Base-by-base conservation (phyloP, 2,329 filamentous ascomycete genomes). In the Geosmithia putterillii region DNA sequence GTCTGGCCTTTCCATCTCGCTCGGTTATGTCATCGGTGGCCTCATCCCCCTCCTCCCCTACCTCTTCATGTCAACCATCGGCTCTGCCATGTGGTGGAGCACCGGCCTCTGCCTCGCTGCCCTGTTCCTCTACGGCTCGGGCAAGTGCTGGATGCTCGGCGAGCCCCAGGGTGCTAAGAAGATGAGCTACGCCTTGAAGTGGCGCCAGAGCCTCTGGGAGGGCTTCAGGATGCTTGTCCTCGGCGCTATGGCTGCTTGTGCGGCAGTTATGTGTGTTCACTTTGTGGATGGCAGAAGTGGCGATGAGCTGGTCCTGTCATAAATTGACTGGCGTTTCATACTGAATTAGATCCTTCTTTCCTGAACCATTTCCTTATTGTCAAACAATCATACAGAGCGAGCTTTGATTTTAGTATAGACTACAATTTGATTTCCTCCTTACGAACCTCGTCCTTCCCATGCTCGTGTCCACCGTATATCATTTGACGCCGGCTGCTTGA, bases 41-140 rank as follows among this genome's bases (percentile, higher is more conserved):
- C 65, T 79, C 45, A 69, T 82, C 22, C 78, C 79, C 0, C 59
- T 83, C 10, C 57, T 77, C 20, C 79, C 79, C 0, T 83, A 83
- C 54, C 73, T 82, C 45, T 72, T 79, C 43, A 57, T 64, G 15
- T 39, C 48, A 2, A 61, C 56, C 2, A 60, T 69, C 0, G 58
- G 54, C 0, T 42, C 52, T 5, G 66, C 62, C 1, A 57, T 85
- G 22, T 66, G 64, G 14, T 74, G 70, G 58, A 78, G 73, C 38
- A 68, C 74, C 8, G 61, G 56, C 1, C 58, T 78, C 3, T 79
- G 77, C 57, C 56, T 74, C 1, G 41, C 74, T 2, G 69, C 72
- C 0, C 52, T 81, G 2, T 75, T 79, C 50, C 48, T 57, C 0
- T 80, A 79, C 51, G 76, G 76, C 3, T 69, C 70, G n/a, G 63